Base-by-base conservation (phyloP, 1,139 yeast species). In the Protomyces inouyei region DNA sequence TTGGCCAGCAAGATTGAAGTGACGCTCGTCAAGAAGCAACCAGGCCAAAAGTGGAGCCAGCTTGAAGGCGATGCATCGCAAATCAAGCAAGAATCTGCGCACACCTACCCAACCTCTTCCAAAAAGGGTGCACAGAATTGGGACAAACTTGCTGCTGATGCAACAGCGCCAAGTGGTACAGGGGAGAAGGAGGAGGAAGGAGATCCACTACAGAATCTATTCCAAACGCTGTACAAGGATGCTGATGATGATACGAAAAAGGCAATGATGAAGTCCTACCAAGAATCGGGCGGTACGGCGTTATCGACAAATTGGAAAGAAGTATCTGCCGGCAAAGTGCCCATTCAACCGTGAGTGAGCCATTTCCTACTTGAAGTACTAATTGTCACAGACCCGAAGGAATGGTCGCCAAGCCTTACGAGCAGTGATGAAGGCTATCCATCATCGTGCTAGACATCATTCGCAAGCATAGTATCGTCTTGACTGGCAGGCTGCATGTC, bases 231-330 rank as follows among this genome's bases (percentile, higher is more conserved):
- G 12, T 95, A 87, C 76, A 81, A 82, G 51, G 85, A 82, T 69
- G 95, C 96, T 0, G 96, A 91, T 72, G 95, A 88, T 10, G 97
- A 93, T 72, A 87, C 96, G 0, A 80, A 80, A 70, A 81, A 95
- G 66, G 99, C 99, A 1, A 95, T 95, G 98, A 88, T 90, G 95
- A 95, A 95, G 76, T 89, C 97, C 63, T 93, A 84, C 72, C 80
- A 84, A n/a, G 97, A 95, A 75, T 88, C 96, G 70, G 88, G 88
- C 69, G 99, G 99, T 21, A 95, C 98, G 0, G 85, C 95, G 0
- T 78, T 95, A 68, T 89, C 96, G 60, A 95, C 98, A 5, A 88
- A 89, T 73, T 95, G 99, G 99, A 82, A 78, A n/a, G 96, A 90
- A 67, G 98, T 96, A 1, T 80, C 83, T 59, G 78, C 80, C 61